Evolutionary conservation across 2,329 filamentous ascomycete species (phyloP), one percentile per base, ranked within the genome.

Genomic region (Leptodontidium sp.): DNA sequence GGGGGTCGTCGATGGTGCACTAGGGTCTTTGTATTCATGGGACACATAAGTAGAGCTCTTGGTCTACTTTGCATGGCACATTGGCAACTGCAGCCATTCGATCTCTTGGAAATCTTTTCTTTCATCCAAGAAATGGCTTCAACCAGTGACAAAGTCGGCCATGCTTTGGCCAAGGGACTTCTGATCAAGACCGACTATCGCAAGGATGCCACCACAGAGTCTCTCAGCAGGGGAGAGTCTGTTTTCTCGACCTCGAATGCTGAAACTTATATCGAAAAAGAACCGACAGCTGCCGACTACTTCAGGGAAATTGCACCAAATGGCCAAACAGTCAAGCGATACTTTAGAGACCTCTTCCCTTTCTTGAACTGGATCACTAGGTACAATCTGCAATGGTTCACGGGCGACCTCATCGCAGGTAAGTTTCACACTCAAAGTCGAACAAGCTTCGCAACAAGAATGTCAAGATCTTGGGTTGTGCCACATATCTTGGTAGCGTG

Each of bases 371-470:
- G 96, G 96, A 95, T 98, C 68, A 81, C 83, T 11, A 88, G 90
- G 73, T 99, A 99, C 83, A 99, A 99, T 78, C 9, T 90, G 4
- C 90, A 94, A 82, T 99, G 96, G 96, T 81, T 98, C 4, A 80
- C 89, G 15, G 96, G 96, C 75, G 96, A 99, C 82, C 81, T 98
- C 55, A 90, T 98, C 67, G 95, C 96, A 68, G 95, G 92, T 92
- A 78, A 77, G 87, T 43, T 14, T 26, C 21, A 8, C 12, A n/a
- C 1, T 55, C 17, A 14, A 2, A 8, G 26, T 14, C n/a, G 14
- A 2, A 43, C 12, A 59, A 58, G 57, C 38, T 17, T 43, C 26
- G 9, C 24, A n/a, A 59, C 38, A 43, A 43, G 35, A 43, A 26
- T 7, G 21, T 17, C 55, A 58, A 40, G 9, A 43, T 15, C 14